phyloP scores from a whole-genome alignment of 2,329 filamentous ascomycete species.

The Trichoderma sp. region DNA sequence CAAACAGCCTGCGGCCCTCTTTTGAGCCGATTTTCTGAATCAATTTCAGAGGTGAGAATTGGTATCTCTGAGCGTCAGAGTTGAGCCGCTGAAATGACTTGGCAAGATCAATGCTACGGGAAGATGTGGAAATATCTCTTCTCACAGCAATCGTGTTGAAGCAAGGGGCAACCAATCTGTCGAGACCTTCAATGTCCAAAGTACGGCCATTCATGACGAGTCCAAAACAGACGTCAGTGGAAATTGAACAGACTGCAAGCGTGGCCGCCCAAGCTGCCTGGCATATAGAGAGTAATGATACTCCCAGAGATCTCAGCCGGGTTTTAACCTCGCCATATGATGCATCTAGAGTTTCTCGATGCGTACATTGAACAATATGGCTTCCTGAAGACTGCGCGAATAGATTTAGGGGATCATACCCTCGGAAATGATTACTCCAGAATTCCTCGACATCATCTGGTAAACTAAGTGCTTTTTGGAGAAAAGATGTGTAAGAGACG shows the following conservation, averaged over 20 bases:
- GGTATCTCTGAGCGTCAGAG: slow-evolving; percentile 59
- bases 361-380: slow-evolving; percentile 30
- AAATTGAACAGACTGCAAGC: slow-evolving; percentile 53
- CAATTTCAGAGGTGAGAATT: slow-evolving; percentile 70
- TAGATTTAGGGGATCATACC: slow-evolving; percentile 40
- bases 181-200: slow-evolving; percentile 60
- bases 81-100: slow-evolving; percentile 60
- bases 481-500: slow-evolving; percentile 60
- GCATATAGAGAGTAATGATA: slow-evolving; percentile 63
- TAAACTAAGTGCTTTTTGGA: slow-evolving; percentile 54
- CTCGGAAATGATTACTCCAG: slow-evolving; percentile 59
- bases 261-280: slow-evolving; percentile 72
- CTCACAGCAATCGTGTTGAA: slow-evolving; percentile 85
- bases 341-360: slow-evolving; percentile 31
- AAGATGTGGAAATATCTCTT: slow-evolving; percentile 46
- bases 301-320: slow-evolving; percentile 49
- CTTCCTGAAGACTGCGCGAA: slow-evolving; percentile 26
- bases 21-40: slow-evolving; percentile 56
- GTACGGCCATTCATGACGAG: slow-evolving; percentile 79
- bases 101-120: slow-evolving; percentile 55
- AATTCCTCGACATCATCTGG: slow-evolving; percentile 55
- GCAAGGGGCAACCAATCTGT: slow-evolving; percentile 78
- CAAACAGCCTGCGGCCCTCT: slow-evolving; percentile 61
- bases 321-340: slow-evolving; percentile 46
- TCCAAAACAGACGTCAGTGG: slow-evolving; percentile 76